A percentile compares a stretch with the other conserved stretches of the same genome.
Evolutionary conservation across 768 basidiomycete species (phyloP).

Genomic region (Hortiboletus campestris): DNA sequence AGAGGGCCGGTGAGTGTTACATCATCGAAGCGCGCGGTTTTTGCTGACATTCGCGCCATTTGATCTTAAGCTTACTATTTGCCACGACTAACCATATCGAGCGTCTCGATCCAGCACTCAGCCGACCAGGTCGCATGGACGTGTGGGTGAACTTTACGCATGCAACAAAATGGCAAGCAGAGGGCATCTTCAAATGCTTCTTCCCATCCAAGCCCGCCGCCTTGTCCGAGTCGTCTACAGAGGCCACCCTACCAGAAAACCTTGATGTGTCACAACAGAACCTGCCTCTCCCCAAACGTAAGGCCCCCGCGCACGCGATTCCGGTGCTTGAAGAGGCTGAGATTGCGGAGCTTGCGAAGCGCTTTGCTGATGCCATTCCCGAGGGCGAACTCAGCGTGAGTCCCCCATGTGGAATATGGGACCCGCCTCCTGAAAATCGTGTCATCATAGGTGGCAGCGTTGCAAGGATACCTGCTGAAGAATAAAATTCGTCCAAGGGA

Average conservation of each 20-base stretch:
- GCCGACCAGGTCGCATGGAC: constrained; percentile 87
- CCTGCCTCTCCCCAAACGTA: constrained; percentile 65
- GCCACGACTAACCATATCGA: constrained; percentile 95
- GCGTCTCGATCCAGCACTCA: constrained; percentile 85
- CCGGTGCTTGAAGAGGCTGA: constrained; percentile 75
- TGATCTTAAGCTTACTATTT: constrained; percentile 63
- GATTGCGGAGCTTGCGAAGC: constrained; percentile 73
- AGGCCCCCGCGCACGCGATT: constrained; percentile 52
- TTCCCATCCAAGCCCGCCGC: constrained; percentile 61
- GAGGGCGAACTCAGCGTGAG: constrained; percentile 85
- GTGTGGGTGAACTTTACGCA: constrained; percentile 91
- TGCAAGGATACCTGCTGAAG: constrained; percentile 85
- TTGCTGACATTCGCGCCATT: constrained; percentile 20
- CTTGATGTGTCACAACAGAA: constrained; percentile 62
- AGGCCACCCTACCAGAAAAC: constrained; percentile 13
- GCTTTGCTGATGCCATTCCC: constrained; percentile 79
- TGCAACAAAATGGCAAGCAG: constrained; percentile 90
- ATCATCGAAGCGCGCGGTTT: constrained; percentile 5
- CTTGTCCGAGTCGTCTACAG: constrained; percentile 5
- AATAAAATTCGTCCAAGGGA: constrained; percentile 89
- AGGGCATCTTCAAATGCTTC: constrained; percentile 92
- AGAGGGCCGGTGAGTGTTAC: constrained; percentile 69
- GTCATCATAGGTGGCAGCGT: constrained; percentile 61
- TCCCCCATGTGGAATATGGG: constrained; percentile 10
- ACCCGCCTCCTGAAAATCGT: neutral